A percentile compares a stretch with the other conserved stretches of the same genome.
phyloP scores from a whole-genome alignment of 2,329 filamentous ascomycete genomes.

The Botrytis byssoidea region DNA sequence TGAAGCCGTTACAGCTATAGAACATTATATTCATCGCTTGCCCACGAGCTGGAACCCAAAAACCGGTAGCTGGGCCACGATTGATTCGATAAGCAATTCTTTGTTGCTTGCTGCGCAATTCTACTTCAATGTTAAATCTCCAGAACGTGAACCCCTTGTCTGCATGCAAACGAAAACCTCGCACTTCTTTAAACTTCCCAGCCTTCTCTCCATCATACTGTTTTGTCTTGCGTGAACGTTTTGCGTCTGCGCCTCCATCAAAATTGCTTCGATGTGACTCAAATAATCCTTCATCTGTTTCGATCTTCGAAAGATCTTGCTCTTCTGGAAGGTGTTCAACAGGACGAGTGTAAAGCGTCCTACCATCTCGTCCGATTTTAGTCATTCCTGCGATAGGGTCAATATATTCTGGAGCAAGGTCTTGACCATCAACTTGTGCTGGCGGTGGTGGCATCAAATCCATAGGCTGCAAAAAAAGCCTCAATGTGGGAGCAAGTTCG shows the following conservation, averaged over 20 bases:
- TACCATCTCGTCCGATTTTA: conserved; percentile 80
- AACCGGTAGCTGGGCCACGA: conserved; percentile 79
- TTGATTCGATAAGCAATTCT: conserved; percentile 96
- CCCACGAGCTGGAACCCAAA: conserved; percentile 86
- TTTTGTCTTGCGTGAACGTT: conserved; percentile 52
- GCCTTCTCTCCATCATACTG: conserved; percentile 74
- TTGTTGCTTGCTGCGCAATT: conserved; percentile 73
- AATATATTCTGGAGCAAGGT: conserved; percentile 75
- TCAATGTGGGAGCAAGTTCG: conserved; percentile 72
- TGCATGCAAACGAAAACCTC: conserved; percentile 76
- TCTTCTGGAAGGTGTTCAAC: conserved; percentile 81
- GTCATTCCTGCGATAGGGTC: conserved; percentile 86
- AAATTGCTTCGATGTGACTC: conserved; percentile 61
- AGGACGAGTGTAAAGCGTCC: conserved; percentile 83
- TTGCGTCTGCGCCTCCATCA: conserved; percentile 49
- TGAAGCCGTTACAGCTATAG: conserved; percentile 96
- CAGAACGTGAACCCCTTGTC: conserved; percentile 93
- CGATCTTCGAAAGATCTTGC: conserved; percentile 73
- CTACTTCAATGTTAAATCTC: conserved; percentile 93
- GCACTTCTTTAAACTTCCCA: conserved; percentile 79
- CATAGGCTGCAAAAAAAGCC: conserved; percentile 84
- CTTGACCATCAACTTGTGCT: conserved; percentile 61
- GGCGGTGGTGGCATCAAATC: conserved; percentile 79
- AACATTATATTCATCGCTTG: conserved; percentile 99
- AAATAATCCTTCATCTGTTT: conserved; percentile 81